These are phyloP conservation scores for Moesziomyces parantarcticus DNA, from an alignment of 1,284 basidiomycete genomes.

Conservation along the genomic window DNA sequence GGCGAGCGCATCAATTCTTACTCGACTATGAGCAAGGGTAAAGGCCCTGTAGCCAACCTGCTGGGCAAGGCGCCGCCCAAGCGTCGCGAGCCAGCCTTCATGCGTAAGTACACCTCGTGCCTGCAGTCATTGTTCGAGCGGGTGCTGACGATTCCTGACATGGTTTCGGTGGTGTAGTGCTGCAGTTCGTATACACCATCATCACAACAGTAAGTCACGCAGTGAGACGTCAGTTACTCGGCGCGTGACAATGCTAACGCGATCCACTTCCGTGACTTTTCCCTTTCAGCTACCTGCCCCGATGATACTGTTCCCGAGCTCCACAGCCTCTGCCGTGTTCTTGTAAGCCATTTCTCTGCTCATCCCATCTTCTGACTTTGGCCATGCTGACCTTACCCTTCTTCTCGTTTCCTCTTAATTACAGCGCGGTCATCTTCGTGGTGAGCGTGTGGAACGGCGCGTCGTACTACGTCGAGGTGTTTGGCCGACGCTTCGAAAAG, in stretches of 20 bases:
- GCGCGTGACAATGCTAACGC: no score
- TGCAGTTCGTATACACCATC: slow-evolving; percentile 78
- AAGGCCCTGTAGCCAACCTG: slow-evolving; percentile 56
- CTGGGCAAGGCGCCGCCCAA: slow-evolving; percentile 48
- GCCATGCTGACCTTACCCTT: not conserved
- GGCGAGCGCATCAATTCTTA: slow-evolving; percentile 58
- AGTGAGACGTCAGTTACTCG: no score
- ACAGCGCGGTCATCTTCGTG: slow-evolving; percentile 37
- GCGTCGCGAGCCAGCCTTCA: slow-evolving; percentile 49
- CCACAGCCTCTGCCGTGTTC: slow-evolving; percentile 80
- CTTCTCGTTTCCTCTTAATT: not conserved
- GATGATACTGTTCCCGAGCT: slow-evolving; percentile 80
- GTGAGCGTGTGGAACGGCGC: slow-evolving; percentile 54
- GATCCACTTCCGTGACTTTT: not conserved
- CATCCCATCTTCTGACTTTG: not conserved
- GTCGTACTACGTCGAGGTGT: slow-evolving; percentile 72
- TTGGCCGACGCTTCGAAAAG: slow-evolving; percentile 54
- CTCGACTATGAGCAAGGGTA: slow-evolving; percentile 55
- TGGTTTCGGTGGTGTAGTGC: slow-evolving; percentile 7
- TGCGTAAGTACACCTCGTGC: slow-evolving; percentile 16
- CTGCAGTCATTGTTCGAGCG: not conserved
- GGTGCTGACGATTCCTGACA: not conserved
- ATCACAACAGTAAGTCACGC: slow-evolving; percentile 74
- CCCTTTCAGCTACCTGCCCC: slow-evolving; percentile 76
- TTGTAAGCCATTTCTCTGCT: slow-evolving; percentile 73